Percentiles rank a stretch among this genome's conserved stretches.
Evolutionary conservation across 2,329 filamentous ascomycete species (phyloP).

Genomic region (Ophiostoma perfectum): DNA sequence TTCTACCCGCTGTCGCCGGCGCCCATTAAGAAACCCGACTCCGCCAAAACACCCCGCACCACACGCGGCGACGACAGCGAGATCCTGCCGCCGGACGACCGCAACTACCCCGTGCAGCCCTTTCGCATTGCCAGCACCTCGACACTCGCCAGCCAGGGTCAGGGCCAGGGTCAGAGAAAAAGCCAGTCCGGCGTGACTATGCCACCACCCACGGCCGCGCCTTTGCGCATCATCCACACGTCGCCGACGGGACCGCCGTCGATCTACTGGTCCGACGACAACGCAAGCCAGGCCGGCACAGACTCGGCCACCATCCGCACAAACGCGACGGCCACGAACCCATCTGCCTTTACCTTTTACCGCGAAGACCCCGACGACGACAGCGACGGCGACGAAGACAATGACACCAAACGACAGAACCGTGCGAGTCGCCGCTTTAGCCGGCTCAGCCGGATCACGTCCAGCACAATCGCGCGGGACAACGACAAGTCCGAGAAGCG

Average conservation of each 20-base stretch:
- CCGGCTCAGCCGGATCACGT: not conserved
- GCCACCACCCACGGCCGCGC: not conserved
- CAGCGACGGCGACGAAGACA: constrained; percentile 8
- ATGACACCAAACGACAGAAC: not conserved
- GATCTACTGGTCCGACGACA: constrained; percentile 32
- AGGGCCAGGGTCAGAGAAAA: not conserved
- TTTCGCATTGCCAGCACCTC: constrained; percentile 9
- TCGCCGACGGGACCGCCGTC: constrained; percentile 25
- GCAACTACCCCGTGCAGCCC: constrained; percentile 18
- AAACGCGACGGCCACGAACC: constrained; percentile 24
- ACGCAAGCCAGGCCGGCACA: constrained; percentile 19
- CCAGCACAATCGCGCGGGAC: not conserved
- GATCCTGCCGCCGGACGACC: constrained; percentile 22
- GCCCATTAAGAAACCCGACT: constrained; percentile 18
- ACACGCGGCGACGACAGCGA: constrained; percentile 21
- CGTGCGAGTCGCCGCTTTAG: constrained; percentile 15
- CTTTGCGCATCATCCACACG: constrained; percentile 18
- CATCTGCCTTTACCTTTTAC: constrained; percentile 38
- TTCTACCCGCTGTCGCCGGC: constrained; percentile 21
- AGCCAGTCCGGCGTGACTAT: not conserved
- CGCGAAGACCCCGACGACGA: constrained; percentile 34
- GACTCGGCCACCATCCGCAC: constrained; percentile 24
- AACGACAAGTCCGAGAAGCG: not conserved
- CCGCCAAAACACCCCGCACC: constrained; percentile 9
- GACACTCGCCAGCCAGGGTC: constrained; percentile 9